Conservation (phyloP, 2,329 filamentous ascomycete species). For the Alternaria burnsii region DNA sequence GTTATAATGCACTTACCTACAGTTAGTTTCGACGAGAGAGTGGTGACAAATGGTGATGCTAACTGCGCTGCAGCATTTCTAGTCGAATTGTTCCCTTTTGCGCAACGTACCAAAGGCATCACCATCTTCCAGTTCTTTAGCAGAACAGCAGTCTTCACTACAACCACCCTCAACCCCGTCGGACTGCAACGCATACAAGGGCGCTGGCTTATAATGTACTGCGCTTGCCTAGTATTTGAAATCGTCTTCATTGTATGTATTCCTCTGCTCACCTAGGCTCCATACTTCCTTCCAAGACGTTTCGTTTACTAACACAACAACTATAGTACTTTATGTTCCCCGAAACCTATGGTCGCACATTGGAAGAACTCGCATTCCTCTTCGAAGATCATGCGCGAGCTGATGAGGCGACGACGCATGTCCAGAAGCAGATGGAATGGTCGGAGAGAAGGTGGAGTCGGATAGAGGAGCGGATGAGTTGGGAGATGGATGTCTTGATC, state of each 20-base stretch:
- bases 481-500: conserved; percentile 25
- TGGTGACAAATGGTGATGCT: background rate
- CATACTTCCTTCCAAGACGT: background rate
- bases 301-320: background rate
- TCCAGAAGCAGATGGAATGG: conserved; percentile 45
- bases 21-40: conserved; percentile 40
- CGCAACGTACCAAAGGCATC: conserved; percentile 58
- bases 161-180: conserved; percentile 68
- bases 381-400: conserved; percentile 43
- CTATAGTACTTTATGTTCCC: conserved; percentile 69
- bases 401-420: conserved; percentile 38
- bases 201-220: conserved; percentile 71
- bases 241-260: conserved; percentile 61
- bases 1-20: conserved; percentile 71
- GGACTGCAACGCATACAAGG: conserved; percentile 69
- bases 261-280: background rate
- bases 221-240: conserved; percentile 66
- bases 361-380: conserved; percentile 69
- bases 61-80: conserved; percentile 55
- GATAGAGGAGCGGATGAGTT: conserved; percentile 18
- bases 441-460: conserved; percentile 10
- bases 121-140: conserved; percentile 69
- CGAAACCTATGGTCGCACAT: conserved; percentile 74
- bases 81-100: conserved; percentile 59
- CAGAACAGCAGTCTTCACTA: conserved; percentile 67